phyloP scores from a whole-genome alignment of 2,329 filamentous ascomycete species.

The Xylaria sp. region DNA sequence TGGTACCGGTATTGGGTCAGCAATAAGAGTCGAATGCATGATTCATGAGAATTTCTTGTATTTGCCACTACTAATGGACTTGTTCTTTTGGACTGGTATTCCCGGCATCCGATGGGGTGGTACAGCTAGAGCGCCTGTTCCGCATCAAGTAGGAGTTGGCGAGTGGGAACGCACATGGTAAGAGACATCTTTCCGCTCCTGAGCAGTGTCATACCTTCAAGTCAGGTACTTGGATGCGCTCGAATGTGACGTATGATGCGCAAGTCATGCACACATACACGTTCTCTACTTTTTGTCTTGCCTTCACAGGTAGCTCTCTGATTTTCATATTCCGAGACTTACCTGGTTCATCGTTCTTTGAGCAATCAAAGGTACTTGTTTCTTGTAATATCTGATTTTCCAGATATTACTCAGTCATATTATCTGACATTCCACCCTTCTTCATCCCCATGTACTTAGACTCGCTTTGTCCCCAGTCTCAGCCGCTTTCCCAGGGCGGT shows the following conservation, averaged over 20 bases:
- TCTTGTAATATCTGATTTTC: not conserved
- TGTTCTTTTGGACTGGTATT: slow-evolving; percentile 3
- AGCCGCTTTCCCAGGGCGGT: no score
- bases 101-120: not conserved
- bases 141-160: not conserved
- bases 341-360: not conserved
- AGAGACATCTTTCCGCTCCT: not conserved
- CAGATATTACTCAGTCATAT: not conserved
- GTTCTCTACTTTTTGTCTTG: not conserved
- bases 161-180: not conserved
- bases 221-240: not conserved
- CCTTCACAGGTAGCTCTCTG: not conserved
- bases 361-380: not conserved
- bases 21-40: not conserved
- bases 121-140: slow-evolving; percentile 6
- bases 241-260: not conserved
- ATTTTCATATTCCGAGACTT: not conserved
- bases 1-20: not conserved
- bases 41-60: slow-evolving; percentile 5
- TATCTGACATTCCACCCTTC: not conserved
- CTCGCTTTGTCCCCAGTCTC: no score
- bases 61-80: slow-evolving; percentile 26
- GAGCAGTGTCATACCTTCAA: not conserved
- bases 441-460: not conserved
- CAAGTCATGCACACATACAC: not conserved